These are phyloP conservation scores for Penicillium sp. DNA, from an alignment of 2,329 filamentous ascomycete genomes.

Conservation along the genomic window DNA sequence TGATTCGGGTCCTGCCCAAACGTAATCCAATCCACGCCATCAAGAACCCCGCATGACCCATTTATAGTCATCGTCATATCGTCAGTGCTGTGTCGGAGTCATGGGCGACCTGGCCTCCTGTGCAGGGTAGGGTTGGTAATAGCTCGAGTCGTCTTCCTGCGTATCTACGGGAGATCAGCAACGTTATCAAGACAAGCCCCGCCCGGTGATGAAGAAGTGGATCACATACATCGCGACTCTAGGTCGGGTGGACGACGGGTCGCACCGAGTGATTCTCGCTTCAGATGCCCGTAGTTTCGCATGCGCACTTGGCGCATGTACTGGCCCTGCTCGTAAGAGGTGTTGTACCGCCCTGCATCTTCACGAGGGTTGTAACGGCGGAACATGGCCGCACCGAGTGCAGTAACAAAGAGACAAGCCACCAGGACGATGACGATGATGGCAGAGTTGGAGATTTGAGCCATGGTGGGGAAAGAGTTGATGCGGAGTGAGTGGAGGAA, in stretches of 20 bases:
- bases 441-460: constrained; percentile 8
- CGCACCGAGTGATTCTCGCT: constrained; percentile 17
- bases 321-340: constrained; percentile 25
- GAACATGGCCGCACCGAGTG: constrained; percentile 28
- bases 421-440: constrained; percentile 27
- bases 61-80: too few relatives aligned
- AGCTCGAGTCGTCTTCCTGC: constrained; percentile 6
- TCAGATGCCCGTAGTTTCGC: constrained; percentile 23
- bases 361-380: constrained; percentile 24
- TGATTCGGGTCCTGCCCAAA: too few relatives aligned
- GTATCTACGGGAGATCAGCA: constrained; percentile 9
- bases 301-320: constrained; percentile 32
- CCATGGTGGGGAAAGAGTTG: constrained; percentile 7
- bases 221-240: constrained; percentile 22
- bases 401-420: constrained; percentile 26
- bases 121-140: constrained; percentile 10
- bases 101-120: constrained; percentile 1
- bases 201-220: neutral
- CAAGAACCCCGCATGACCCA: too few relatives aligned
- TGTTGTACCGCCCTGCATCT: constrained; percentile 12
- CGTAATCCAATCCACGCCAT: too few relatives aligned
- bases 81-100: too few relatives aligned
- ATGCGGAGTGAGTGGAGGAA: too few relatives aligned
- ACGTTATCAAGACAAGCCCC: neutral
- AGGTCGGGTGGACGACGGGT: constrained; percentile 9